A percentile compares a stretch with the other conserved stretches of the same genome.
Evolutionary conservation across 148 eudicot genomes (phyloP).

Genomic region (Silene latifolia): DNA sequence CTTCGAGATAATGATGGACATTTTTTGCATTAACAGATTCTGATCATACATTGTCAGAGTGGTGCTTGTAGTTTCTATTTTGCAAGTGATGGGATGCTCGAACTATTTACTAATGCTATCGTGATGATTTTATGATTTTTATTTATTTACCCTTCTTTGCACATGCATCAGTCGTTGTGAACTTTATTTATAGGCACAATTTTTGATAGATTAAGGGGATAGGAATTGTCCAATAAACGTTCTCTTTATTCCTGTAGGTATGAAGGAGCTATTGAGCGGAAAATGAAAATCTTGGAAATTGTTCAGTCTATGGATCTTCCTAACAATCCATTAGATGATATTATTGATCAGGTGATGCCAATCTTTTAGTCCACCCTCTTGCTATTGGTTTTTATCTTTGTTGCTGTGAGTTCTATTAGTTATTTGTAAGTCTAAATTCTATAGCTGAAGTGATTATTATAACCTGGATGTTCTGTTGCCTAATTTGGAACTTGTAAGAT

Average conservation of each 20-base stretch:
- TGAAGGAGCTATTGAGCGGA: conserved; percentile 76
- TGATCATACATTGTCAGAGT: neutral
- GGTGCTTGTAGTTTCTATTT: neutral
- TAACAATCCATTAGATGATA: conserved; percentile 94
- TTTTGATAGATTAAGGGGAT: neutral
- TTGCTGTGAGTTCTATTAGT: neutral
- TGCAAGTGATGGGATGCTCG: neutral
- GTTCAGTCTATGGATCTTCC: conserved; percentile 85
- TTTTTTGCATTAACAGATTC: neutral
- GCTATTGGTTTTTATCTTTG: neutral
- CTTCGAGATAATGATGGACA: neutral
- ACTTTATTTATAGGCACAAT: neutral
- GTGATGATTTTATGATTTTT: neutral
- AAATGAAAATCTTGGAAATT: conserved; percentile 61
- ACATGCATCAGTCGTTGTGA: neutral
- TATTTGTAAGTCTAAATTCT: neutral
- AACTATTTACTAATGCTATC: neutral
- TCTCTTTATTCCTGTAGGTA: conserved; percentile 43
- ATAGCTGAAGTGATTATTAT: conserved; percentile 2
- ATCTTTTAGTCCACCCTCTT: neutral
- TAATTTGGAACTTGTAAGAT: neutral
- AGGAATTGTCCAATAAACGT: neutral
- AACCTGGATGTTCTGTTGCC: neutral
- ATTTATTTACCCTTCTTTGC: neutral
- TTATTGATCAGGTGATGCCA: conserved; percentile 75